Evolutionary conservation across 2,329 filamentous ascomycete genomes (phyloP), one percentile per base, ranked within the genome.

Genomic region (Penicillium sp.): DNA sequence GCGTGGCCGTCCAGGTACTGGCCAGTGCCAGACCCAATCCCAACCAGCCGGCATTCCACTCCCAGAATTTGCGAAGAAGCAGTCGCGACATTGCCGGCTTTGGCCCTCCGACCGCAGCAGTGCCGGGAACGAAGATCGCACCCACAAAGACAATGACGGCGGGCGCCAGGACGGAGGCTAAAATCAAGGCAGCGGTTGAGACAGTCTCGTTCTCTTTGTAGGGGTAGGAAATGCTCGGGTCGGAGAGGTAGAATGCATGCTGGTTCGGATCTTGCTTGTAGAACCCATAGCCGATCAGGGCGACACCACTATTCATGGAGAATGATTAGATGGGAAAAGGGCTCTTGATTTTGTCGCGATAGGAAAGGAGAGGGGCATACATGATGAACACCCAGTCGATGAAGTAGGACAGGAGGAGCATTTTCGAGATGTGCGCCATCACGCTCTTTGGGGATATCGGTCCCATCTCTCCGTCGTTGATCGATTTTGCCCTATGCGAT

Each of bases 21-120:
- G 84, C 82, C 8, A 89, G 73, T 3, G 86, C 82, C 13, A 95
- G 74, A 1, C 77, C 87, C 3, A 95, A 76, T 0, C 90, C 90
- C 60, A 95, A 81, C 82, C 85, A 88, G 49, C 88, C 90, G 2
- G 82, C 83, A 64, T 96, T 89, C 66, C 88, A 83, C 67, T 96
- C 90, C 90, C 91, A 96, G 1, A 95, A 67, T 71, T 93, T 95
- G 55, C 88, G 80, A 64, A 80, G 81, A 83, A 88, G 90, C 39
- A 90, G 75, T 46, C 88, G 70, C 4, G 77, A 68, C 54, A 77
- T 77, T 1, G 86, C 82, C 0, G 84, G 29, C 25, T 48, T 53
- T 2, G 39, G 12, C 3, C 50, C 42, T 2, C 33, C 25, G 7
- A 80, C 78, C 1, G 85, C 82, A 1, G 83, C 84, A 5, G 80